Base-by-base conservation (phyloP, 2,329 filamentous ascomycete genomes). In the Fusarium transvaalense region DNA sequence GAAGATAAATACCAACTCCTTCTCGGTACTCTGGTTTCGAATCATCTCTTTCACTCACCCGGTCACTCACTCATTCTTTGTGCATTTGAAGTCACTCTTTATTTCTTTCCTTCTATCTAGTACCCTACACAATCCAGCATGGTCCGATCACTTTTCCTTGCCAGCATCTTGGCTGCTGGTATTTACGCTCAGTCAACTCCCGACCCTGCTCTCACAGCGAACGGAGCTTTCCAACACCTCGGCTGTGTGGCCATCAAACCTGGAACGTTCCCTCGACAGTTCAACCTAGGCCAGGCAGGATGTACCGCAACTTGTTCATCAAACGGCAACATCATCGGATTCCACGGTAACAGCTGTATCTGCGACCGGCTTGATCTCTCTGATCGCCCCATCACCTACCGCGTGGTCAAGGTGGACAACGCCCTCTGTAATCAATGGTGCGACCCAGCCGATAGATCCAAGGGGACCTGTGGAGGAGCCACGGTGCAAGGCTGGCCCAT, bases 291-390 rank as follows among this genome's bases (percentile, higher is more conserved):
- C 1, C 53, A 56, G 21, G 21, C 45, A 35, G 52, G 39, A 5
- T 69, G 62, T 27, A 55, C 52, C 25, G 50, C 66, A 3, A 56
- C 64, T n/a, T 70, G 67, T 34, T 71, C 67, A 4, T 55, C 52
- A n/a, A 71, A 70, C 15, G 67, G 67, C n/a, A 56, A 70, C 27
- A 62, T 71, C 10, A 61, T 70, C 14, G 67, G 59, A 3, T 68
- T 70, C 23, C 66, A 38, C 23, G 59, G 60, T 6, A 65, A 54
- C 10, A 64, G 52, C 31, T 71, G 67, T 31, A 41, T 67, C 43
- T 70, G 67, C n/a, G 67, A 70, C 29, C 67, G 67, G 17, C 67
- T 71, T 14, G 67, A 70, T 7, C 50, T 70, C 3, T 68, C 67
- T 10, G 14, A 60, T 2, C 41, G 15, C 6, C 67, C 67, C 5